phyloP scores from a whole-genome alignment of 257 asterid genomes.

The Jaltomata sinuosa region DNA sequence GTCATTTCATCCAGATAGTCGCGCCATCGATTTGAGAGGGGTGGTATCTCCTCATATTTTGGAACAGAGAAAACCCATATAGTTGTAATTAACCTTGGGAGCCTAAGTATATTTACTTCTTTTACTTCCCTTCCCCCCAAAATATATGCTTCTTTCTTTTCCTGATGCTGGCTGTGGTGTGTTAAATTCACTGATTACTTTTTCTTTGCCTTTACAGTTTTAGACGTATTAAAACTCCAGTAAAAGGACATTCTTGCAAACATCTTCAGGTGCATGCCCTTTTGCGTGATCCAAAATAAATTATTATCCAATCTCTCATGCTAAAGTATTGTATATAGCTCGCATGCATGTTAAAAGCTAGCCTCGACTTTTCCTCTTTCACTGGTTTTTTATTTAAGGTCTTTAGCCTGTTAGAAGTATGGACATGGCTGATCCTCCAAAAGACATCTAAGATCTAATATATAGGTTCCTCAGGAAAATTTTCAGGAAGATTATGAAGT shows the following conservation, averaged over 20 bases:
- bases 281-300: background rate
- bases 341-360: background rate
- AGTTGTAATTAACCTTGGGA: background rate
- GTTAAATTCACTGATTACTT: slow-evolving; percentile 6
- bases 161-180: background rate
- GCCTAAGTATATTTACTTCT: background rate
- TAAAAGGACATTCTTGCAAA: slow-evolving; percentile 82
- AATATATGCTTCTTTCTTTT: background rate
- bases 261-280: slow-evolving; percentile 70
- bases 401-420: background rate
- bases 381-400: background rate
- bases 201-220: slow-evolving; percentile 41
- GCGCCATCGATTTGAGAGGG: background rate
- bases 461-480: background rate
- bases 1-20: background rate
- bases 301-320: background rate
- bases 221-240: slow-evolving; percentile 69
- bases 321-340: background rate
- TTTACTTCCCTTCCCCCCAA: background rate
- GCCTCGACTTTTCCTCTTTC: background rate
- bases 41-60: background rate
- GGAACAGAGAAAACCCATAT: background rate
- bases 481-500: background rate
- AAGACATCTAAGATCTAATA: background rate
- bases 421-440: background rate